phyloP scores from a whole-genome alignment of 2,329 filamentous ascomycete genomes.

The Fusarium sp. region DNA sequence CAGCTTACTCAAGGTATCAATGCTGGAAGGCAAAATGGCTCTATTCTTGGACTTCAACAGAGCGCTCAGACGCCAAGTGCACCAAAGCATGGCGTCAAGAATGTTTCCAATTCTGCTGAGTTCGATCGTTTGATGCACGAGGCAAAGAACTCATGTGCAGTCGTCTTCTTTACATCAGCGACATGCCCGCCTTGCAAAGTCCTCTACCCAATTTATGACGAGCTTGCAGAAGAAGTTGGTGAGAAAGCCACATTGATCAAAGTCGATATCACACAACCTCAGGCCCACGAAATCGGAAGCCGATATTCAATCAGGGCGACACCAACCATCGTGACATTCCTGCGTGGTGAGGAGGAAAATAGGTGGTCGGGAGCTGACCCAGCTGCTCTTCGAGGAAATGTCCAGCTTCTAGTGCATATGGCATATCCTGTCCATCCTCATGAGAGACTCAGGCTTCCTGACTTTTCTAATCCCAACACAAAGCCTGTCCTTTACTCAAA shows the following conservation, averaged over 20 bases:
- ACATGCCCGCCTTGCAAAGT: constrained; percentile 87
- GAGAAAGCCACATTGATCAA: constrained; percentile 80
- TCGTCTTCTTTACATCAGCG: constrained; percentile 92
- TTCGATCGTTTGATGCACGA: constrained; percentile 58
- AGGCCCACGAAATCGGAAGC: constrained; percentile 71
- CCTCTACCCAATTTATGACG: constrained; percentile 84
- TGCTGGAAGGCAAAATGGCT: constrained; percentile 61
- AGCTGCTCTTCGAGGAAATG: constrained; percentile 74
- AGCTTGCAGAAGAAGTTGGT: constrained; percentile 79
- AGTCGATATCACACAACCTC: constrained; percentile 77
- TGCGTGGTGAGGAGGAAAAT: constrained; percentile 79
- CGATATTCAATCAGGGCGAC: constrained; percentile 79
- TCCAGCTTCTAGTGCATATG: constrained; percentile 80
- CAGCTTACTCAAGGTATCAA: constrained; percentile 68
- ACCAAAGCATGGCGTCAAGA: constrained; percentile 62
- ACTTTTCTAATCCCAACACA: constrained; percentile 70
- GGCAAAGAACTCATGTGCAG: constrained; percentile 75
- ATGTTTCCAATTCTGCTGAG: constrained; percentile 61
- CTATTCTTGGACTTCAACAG: constrained; percentile 64
- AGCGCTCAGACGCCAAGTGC: constrained; percentile 44
- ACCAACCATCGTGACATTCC: constrained; percentile 89
- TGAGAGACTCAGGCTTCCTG: constrained; percentile 75
- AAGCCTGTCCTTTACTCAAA: constrained; percentile 81
- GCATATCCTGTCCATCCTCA: constrained; percentile 83
- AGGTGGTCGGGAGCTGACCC: constrained; percentile 85